Conservation (phyloP, 495 filamentous ascomycete genomes). For the Penicillium pulvis region DNA sequence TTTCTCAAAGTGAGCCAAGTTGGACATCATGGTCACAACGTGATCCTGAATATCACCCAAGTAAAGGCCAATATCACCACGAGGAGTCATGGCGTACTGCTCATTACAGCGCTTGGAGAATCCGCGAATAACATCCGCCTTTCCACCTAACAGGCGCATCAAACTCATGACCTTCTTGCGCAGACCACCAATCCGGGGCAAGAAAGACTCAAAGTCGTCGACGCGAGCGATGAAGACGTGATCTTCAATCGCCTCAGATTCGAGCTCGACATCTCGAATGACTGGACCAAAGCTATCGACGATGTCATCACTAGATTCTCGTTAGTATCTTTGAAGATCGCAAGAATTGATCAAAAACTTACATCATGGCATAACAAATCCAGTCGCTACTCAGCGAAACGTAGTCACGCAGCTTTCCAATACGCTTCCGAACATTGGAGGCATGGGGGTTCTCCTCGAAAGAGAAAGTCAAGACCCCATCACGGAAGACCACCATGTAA, state of each 20-base stretch:
- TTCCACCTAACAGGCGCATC: slow-evolving; percentile 90
- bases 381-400: slow-evolving; percentile 91
- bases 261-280: slow-evolving; percentile 79
- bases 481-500: slow-evolving; percentile 95
- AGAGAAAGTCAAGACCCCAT: slow-evolving; percentile 92
- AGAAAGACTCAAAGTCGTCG: slow-evolving; percentile 82
- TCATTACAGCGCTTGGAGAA: slow-evolving; percentile 99
- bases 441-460: slow-evolving; percentile 84
- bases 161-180: slow-evolving; percentile 94
- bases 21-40: slow-evolving; percentile 98
- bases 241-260: slow-evolving; percentile 93
- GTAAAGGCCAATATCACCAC: slow-evolving; percentile 94
- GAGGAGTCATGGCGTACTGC: slow-evolving; percentile 89
- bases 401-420: slow-evolving; percentile 90
- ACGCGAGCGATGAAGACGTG: slow-evolving; percentile 86
- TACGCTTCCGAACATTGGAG: slow-evolving; percentile 84
- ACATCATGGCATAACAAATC: slow-evolving; percentile 99
- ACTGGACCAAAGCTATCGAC: slow-evolving; percentile 93
- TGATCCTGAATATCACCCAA: slow-evolving; percentile 97
- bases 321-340: slow-evolving; percentile 20
- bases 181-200: slow-evolving; percentile 84
- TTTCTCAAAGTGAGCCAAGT: slow-evolving; percentile 93
- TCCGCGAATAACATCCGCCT: slow-evolving; percentile 94
- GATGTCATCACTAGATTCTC: slow-evolving; percentile 75
- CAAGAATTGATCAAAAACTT: slow-evolving; percentile 37